Conservation (phyloP, 2,329 filamentous ascomycete species). For the Alternaria atra region DNA sequence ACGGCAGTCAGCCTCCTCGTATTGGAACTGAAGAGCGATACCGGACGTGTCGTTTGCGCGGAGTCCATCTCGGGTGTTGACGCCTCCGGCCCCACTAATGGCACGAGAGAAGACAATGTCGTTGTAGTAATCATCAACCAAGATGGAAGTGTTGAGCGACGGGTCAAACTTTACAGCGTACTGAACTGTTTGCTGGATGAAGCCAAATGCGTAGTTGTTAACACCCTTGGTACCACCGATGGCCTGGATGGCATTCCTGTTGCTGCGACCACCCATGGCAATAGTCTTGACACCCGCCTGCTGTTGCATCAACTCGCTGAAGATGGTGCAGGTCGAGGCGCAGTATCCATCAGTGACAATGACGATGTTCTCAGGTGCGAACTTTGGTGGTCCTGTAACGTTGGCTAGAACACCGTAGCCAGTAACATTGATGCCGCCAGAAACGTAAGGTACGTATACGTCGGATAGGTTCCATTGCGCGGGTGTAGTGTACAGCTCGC, state of each 20-base stretch:
- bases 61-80: conserved; percentile 51
- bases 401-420: conserved; percentile 50
- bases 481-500: conserved; percentile 53
- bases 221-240: conserved; percentile 64
- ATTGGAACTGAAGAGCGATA: conserved; percentile 50
- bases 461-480: conserved; percentile 50
- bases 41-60: conserved; percentile 41
- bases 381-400: conserved; percentile 59
- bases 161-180: conserved; percentile 32
- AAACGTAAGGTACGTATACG: conserved; percentile 35
- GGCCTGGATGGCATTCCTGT: conserved; percentile 61
- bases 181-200: conserved; percentile 41
- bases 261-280: conserved; percentile 61
- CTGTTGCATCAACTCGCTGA: conserved; percentile 63
- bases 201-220: conserved; percentile 48
- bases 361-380: conserved; percentile 62
- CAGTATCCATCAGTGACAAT: conserved; percentile 68
- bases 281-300: conserved; percentile 64
- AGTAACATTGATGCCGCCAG: conserved; percentile 50
- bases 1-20: conserved; percentile 52
- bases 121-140: conserved; percentile 36
- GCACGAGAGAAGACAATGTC: conserved; percentile 39
- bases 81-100: conserved; percentile 24
- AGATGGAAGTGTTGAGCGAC: conserved; percentile 36
- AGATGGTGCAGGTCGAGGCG: conserved; percentile 66